Base-by-base conservation (phyloP, 2,329 filamentous ascomycete species). In the Penicillium sp. region DNA sequence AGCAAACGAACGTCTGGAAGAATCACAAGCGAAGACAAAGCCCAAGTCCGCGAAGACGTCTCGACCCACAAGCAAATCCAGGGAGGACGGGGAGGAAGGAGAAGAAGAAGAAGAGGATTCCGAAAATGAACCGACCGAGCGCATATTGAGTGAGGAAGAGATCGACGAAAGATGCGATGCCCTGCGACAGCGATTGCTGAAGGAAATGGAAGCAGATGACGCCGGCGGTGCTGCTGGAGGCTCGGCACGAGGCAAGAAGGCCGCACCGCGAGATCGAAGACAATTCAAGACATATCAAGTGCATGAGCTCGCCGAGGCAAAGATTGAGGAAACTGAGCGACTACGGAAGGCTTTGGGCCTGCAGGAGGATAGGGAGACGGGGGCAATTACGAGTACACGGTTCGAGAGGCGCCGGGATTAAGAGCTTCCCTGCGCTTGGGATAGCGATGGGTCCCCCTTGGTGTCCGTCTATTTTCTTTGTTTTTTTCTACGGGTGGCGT, bases 301-400 rank as follows among this genome's bases (percentile, higher is more conserved):
- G 18, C 93, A 98, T 73, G 93, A 97, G 72, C 78, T 95, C 67
- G 93, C 93, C 13, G 87, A 93, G 62, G 93, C 91, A 51, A 98
- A 98, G 79, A 91, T 95, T 58, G 86, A 88, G 67, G 93, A 98
- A 77, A 95, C 86, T 69, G 90, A 97, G 72, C 80, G 87, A 60
- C 74, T 98, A 66, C 76, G 91, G 55, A 87, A 78, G 69, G 93
- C 93, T 6, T 76, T 98, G 57, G 90, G 90, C 43, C 95, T 97
- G 61, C 84, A 84, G 64, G 84, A 85, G 64, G 90, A 95, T 67
- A 93, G 89, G 87, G 84, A 81, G 72, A 84, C 82, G 54, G 86
- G 94, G 66, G 88, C 93, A 51, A 62, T 64, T 52, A 58, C 54
- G 47, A 55, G 65, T 62, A 33, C 45, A 18, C 44, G 59, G 26